These are phyloP conservation scores for Phytophthora citrophthora DNA, from an alignment of 352 stramenopile genomes.

Conservation along the genomic window DNA sequence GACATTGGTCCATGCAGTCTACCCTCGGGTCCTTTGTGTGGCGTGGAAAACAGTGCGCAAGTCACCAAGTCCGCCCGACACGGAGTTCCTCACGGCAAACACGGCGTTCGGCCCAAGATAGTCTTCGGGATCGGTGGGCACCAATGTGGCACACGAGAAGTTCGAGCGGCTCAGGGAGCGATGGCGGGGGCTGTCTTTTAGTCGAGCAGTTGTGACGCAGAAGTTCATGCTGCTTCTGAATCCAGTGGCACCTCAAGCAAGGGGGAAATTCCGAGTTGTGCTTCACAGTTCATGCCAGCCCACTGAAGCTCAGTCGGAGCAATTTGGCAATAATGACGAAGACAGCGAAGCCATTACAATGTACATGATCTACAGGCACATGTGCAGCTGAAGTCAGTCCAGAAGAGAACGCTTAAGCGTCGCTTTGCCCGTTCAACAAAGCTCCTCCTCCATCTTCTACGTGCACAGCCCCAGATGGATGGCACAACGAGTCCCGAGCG, in stretches of 20 bases:
- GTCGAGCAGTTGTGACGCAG: not conserved
- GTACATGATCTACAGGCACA: too few relatives aligned
- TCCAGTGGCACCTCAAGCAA: too few relatives aligned
- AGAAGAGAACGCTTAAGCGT: not conserved
- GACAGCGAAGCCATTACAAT: too few relatives aligned
- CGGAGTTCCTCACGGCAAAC: constrained; percentile 8
- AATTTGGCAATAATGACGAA: too few relatives aligned
- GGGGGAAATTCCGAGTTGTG: too few relatives aligned
- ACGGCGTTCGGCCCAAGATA: constrained; percentile 15
- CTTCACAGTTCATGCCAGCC: too few relatives aligned
- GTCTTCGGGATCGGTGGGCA: constrained; percentile 7
- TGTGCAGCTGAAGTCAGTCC: not conserved
- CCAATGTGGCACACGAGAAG: constrained; percentile 1
- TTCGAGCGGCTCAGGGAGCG: not conserved
- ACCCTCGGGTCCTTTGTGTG: too few relatives aligned
- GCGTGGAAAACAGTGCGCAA: constrained; percentile 6
- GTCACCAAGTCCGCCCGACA: not conserved
- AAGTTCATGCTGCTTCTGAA: too few relatives aligned
- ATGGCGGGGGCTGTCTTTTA: not conserved
- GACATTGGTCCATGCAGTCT: too few relatives aligned
- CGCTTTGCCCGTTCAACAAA: constrained; percentile 9
- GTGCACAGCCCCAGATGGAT: not conserved
- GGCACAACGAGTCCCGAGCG: not conserved
- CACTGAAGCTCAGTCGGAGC: too few relatives aligned
- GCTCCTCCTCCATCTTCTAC: not conserved